Evolutionary conservation across 352 stramenopile species (phyloP), one percentile per base, ranked within the genome.

Genomic region (Pythium folliculosum): DNA sequence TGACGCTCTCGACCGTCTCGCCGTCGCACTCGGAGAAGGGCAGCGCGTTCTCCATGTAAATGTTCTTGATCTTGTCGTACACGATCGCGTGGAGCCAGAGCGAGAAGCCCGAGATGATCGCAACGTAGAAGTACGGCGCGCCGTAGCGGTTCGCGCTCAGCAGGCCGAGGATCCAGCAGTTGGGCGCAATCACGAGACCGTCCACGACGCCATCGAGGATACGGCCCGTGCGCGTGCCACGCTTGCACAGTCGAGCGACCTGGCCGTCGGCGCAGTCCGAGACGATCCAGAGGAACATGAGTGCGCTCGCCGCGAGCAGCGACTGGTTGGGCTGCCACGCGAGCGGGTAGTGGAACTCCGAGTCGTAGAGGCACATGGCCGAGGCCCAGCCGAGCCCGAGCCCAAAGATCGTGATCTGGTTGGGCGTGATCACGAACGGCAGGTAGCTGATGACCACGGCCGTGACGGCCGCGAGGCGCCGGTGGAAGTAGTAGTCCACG

Each of bases 51-150:
- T 94, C 83, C 86, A 91, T 92, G 72, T 92, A 94, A 21, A 88
- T 84, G 70, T 94, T 94, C 78, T 94, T 94, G 51, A 94, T 80
- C 65, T 92, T 91, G 73, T 94, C 86, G 70, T 94, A 94, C 44
- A 92, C 82, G 60, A 91, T 82, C 32, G 86, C 86, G 69, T 94
- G 86, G 17, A 91, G 53, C 84, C 86, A 92, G 35, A 92, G 76
- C 37, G 84, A 92, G 53, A 94, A 76, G 8, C 84, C 84, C 0
- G 82, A 75, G 55, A 85, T 66, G 48, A 88, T 81, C 38, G 74
- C 72, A 13, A 92, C 60, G 37, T 75, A 55, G 50, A 84, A 77
- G 76, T 89, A 91, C 30, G 67, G 40, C 19, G 75, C 68, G 2
- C 73, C 78, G 59, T 90, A 94, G 30, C 78, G 82, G 69, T 91